Conservation (phyloP, 352 stramenopile species). For the Globisporangium megalacanthum region DNA sequence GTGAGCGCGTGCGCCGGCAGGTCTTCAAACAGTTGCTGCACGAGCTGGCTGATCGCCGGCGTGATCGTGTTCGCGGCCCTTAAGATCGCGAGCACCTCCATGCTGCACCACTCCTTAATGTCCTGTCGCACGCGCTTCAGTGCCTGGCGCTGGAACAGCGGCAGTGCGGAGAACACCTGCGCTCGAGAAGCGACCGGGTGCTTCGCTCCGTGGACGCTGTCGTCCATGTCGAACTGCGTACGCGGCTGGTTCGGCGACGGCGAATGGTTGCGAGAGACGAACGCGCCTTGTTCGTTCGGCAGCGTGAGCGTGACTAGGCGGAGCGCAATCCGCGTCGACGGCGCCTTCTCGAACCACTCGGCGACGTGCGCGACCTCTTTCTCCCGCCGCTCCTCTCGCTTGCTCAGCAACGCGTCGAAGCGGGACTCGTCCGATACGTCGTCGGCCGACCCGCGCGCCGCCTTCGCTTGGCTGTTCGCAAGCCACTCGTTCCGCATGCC, state of each 20-base stretch:
- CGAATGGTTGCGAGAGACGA: constrained; percentile 25
- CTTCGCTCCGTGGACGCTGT: constrained; percentile 15
- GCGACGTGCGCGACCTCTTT: constrained; percentile 41
- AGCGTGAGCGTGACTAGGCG: constrained; percentile 76
- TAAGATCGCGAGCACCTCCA: constrained; percentile 79
- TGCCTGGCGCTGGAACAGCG: constrained; percentile 74
- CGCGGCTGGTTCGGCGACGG: constrained; percentile 17
- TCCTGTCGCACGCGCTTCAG: constrained; percentile 57
- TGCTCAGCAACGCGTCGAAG: constrained; percentile 31
- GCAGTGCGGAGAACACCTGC: constrained; percentile 53
- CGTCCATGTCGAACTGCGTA: constrained; percentile 60
- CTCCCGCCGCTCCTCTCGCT: constrained; percentile 9
- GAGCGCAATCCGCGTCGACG: constrained; percentile 46
- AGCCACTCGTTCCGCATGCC: constrained; percentile 21
- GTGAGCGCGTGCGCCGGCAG: constrained; percentile 52
- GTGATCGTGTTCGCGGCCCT: constrained; percentile 60
- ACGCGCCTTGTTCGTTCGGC: constrained; percentile 62
- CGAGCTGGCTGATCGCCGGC: constrained; percentile 50
- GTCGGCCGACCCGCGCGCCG: constrained; percentile 7
- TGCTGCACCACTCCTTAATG: constrained; percentile 82
- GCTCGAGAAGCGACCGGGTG: constrained; percentile 23
- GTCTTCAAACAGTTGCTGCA: constrained; percentile 72
- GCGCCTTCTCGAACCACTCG: constrained; percentile 40
- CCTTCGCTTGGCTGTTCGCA: constrained; percentile 11
- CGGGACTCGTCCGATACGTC: constrained; percentile 32